Conservation (phyloP, 768 basidiomycete species). For the Rossbeevera mucosa region DNA sequence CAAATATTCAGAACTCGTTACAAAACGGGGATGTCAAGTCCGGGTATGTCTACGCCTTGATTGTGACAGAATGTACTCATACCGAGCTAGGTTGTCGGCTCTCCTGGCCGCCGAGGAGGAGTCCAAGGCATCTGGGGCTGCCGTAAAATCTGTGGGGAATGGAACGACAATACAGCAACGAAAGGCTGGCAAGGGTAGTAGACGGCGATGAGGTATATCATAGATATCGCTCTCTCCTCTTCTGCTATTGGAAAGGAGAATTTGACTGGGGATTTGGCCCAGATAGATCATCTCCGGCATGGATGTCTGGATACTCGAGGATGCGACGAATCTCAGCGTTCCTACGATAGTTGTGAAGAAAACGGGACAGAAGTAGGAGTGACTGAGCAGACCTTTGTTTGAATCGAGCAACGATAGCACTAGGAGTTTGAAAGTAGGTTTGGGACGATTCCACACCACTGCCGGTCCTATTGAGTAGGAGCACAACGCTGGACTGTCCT, state of each 20-base stretch:
- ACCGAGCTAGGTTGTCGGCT: constrained; percentile 38
- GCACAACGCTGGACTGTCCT: neutral
- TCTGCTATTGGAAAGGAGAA: constrained; percentile 5
- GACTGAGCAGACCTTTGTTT: constrained; percentile 52
- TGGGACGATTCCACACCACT: constrained; percentile 28
- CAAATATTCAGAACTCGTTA: constrained; percentile 51
- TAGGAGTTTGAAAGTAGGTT: constrained; percentile 36
- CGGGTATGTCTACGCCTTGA: constrained; percentile 39
- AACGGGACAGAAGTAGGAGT: neutral
- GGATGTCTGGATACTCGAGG: constrained; percentile 45
- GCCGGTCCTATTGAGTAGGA: constrained; percentile 6
- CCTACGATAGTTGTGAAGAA: constrained; percentile 30
- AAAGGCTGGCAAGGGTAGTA: constrained; percentile 35
- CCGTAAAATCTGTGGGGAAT: constrained; percentile 17
- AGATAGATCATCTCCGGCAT: constrained; percentile 2
- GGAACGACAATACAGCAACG: constrained; percentile 26
- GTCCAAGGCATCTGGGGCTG: constrained; percentile 24
- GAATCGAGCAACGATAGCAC: constrained; percentile 53
- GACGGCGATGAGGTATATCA: constrained; percentile 24
- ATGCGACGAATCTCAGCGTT: constrained; percentile 53
- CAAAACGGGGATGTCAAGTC: constrained; percentile 55
- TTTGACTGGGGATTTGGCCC: constrained; percentile 10
- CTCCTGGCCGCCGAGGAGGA: constrained; percentile 41
- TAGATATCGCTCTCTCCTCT: neutral
- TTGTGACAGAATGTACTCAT: constrained; percentile 3